Evolutionary conservation across 345 rosid genomes (phyloP).

Genomic region (Salix purpurea): DNA sequence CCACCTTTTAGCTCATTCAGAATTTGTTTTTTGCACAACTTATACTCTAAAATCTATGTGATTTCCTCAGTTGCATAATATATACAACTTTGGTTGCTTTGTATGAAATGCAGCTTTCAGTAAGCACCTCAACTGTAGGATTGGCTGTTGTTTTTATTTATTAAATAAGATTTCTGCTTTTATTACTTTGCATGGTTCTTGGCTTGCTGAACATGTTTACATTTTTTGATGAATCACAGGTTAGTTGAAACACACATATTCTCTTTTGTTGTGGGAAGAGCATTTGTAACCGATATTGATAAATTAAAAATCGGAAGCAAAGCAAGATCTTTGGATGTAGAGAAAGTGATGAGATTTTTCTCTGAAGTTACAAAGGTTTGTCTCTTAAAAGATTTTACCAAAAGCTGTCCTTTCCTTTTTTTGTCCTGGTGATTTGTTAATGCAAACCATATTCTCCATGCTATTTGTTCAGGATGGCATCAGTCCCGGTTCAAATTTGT

Average conservation of each 20-base stretch:
- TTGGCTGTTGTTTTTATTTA: background rate
- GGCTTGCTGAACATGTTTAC: constrained; percentile 28
- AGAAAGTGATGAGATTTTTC: constrained; percentile 61
- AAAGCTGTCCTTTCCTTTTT: constrained; percentile 7
- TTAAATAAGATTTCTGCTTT: constrained; percentile 15
- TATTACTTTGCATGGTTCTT: constrained; percentile 7
- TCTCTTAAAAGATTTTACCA: constrained; percentile 7
- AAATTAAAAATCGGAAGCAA: constrained; percentile 95
- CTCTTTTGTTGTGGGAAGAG: constrained; percentile 99
- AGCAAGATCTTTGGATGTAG: constrained; percentile 75
- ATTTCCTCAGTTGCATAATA: background rate
- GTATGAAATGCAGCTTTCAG: background rate
- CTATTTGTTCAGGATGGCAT: constrained; percentile 68
- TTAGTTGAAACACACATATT: constrained; percentile 98
- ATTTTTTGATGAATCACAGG: constrained; percentile 54
- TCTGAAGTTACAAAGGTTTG: constrained; percentile 83
- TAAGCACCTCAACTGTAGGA: background rate
- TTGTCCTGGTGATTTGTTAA: constrained; percentile 1
- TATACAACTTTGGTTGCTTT: background rate
- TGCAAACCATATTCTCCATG: constrained; percentile 21
- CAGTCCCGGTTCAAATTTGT: constrained; percentile 85
- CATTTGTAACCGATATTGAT: constrained; percentile 95
- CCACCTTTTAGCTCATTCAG: background rate
- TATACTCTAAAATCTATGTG: background rate
- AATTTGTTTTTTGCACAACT: background rate